Conservation (phyloP, 1,284 basidiomycete genomes). For the Papiliotrema nemorosa region DNA sequence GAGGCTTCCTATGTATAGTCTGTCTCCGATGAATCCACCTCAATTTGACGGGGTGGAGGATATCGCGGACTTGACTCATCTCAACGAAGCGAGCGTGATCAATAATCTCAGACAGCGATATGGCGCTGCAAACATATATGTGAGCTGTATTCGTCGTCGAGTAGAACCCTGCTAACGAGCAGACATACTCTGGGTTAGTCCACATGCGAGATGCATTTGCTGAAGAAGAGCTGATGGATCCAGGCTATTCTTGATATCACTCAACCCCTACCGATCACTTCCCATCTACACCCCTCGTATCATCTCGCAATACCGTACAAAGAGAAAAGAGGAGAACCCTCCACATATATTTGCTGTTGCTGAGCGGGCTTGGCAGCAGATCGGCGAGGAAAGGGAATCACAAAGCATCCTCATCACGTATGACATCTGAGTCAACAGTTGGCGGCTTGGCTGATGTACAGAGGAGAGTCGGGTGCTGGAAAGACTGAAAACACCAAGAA, state of each 20-base stretch:
- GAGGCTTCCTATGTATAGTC: conserved; percentile 66
- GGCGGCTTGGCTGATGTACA: conserved; percentile 48
- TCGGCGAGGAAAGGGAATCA: conserved; percentile 95
- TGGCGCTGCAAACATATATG: conserved; percentile 90
- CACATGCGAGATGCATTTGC: neutral
- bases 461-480: conserved; percentile 97
- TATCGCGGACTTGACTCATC: conserved; percentile 95
- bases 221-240: neutral
- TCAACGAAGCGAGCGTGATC: conserved; percentile 98
- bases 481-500: conserved; percentile 99
- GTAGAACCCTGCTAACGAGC: conserved; percentile 8
- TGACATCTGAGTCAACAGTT: no score
- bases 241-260: conserved; percentile 80
- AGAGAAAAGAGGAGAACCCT: conserved; percentile 86
- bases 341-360: conserved; percentile 98
- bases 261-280: conserved; percentile 93
- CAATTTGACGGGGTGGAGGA: conserved; percentile 98
- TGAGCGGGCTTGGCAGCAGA: conserved; percentile 96
- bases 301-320: conserved; percentile 86
- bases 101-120: conserved; percentile 92
- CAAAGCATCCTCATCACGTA: conserved; percentile 98
- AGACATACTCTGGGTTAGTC: conserved; percentile 49
- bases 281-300: conserved; percentile 93
- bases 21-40: conserved; percentile 96
- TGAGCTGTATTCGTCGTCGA: conserved; percentile 60